A percentile compares a stretch with the other conserved stretches of the same genome.
phyloP scores from a whole-genome alignment of 179 eudicot genomes.

The Vitellaria paradoxa region DNA sequence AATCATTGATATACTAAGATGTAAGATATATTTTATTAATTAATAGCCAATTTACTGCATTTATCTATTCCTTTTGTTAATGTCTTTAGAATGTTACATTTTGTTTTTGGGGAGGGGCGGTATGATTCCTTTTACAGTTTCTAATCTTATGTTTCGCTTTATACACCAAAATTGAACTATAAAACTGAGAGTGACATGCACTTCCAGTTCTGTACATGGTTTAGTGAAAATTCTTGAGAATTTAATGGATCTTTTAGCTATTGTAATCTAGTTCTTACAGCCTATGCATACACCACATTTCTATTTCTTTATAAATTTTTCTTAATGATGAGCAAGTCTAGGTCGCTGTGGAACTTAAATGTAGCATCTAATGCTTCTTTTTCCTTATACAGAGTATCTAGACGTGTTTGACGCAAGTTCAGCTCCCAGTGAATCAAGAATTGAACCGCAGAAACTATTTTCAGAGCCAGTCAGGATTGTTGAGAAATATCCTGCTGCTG shows the following conservation, averaged over 20 bases:
- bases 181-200: neutral
- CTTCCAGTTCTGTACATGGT: neutral
- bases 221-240: neutral
- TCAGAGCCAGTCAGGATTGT: conserved; percentile 66
- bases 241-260: neutral
- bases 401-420: conserved; percentile 86
- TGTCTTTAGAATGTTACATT: neutral
- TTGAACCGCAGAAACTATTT: conserved; percentile 73
- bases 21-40: neutral
- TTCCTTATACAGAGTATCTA: conserved; percentile 68
- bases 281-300: neutral
- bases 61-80: neutral
- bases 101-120: too few relatives aligned
- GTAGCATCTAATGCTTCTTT: too few relatives aligned
- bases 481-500: conserved; percentile 95
- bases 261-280: neutral
- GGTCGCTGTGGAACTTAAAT: neutral
- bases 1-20: neutral
- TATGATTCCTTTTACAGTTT: neutral
- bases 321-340: neutral
- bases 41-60: neutral
- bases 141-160: neutral
- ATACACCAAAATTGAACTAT: neutral
- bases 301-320: neutral
- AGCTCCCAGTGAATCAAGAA: conserved; percentile 63